Conservation (phyloP, 441 rosid species). For the Francoa sonchifolia region DNA sequence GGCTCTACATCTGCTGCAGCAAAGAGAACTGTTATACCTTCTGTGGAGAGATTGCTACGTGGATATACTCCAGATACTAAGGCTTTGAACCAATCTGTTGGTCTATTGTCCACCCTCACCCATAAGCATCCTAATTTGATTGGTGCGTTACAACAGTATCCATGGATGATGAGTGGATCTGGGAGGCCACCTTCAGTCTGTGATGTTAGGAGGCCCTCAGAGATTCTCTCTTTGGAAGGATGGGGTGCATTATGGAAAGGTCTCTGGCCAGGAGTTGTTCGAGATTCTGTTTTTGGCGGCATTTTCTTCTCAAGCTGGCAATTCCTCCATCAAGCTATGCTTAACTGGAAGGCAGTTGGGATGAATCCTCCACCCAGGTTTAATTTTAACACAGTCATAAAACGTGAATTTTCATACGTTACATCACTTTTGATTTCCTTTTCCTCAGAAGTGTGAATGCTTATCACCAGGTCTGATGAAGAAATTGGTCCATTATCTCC, state of each 20-base stretch:
- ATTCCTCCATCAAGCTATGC: conserved; percentile 53
- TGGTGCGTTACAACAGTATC: conserved; percentile 55
- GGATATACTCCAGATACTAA: conserved; percentile 54
- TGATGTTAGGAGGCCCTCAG: conserved; percentile 48
- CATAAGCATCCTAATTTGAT: conserved; percentile 54
- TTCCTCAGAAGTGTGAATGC: neutral
- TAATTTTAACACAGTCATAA: conserved; percentile 4
- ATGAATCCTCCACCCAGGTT: conserved; percentile 82
- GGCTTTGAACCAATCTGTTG: conserved; percentile 44
- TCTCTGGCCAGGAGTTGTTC: conserved; percentile 50
- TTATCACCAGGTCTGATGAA: conserved; percentile 42
- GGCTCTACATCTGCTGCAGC: conserved; percentile 20
- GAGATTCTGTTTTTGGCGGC: conserved; percentile 71
- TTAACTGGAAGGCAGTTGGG: conserved; percentile 78
- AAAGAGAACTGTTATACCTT: conserved; percentile 27
- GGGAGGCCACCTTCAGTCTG: conserved; percentile 70
- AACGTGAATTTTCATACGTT: neutral
- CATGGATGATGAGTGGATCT: conserved; percentile 95
- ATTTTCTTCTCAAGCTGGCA: conserved; percentile 83
- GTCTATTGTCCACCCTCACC: conserved; percentile 57
- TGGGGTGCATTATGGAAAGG: conserved; percentile 71
- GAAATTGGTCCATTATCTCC: conserved; percentile 74
- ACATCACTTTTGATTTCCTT: neutral
- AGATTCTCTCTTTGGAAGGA: conserved; percentile 71
- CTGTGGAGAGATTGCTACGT: conserved; percentile 31